Base-by-base conservation (phyloP, 805 yeast species). In the Osmozyma mogii region DNA sequence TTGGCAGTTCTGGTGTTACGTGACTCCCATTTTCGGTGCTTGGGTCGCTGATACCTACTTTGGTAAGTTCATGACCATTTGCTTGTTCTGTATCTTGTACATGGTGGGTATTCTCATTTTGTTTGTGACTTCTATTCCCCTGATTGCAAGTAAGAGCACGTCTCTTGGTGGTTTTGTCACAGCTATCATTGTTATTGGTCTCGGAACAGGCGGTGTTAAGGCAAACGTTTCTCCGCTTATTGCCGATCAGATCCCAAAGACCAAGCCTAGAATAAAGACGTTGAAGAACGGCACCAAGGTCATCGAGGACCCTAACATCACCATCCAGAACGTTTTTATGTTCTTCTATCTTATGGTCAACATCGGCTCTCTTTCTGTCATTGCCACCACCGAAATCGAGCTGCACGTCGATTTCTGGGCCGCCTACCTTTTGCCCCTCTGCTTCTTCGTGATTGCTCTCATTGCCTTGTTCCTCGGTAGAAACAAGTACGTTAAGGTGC, bases 1-100 rank as follows among this genome's bases (percentile, higher is more conserved):
- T 22, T 39, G 41, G 41, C 35, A 32, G 20, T 39, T 39, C 15
- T 39, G 41, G 43, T 30, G 41, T 25, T 39, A 29, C 25, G 8
- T 27, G 10, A 25, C 40, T 4, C 40, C 43, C 1, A 28, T 39
- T 9, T 7, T 39, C n/a, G 41, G 43, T 9, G 43, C 41, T 3
- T 34, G 40, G 37, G 9, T 26, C 11, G 29, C 29, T 12, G 29
- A 26, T 23, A 26, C 29, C 17, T 26, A 18, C 23, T 13, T 18
- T n/a, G 29, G 29, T 5, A 18, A 18, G 12, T 26, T 19, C 29
- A 18, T 13, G 10, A 17, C 29, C 17, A 18, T 26, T 12, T 18
- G 23, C 9, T 22, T 18, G 3, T 18, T 26, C 17, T 18, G 23
- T 11, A 23, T 16, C 17, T 8, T 26, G 9, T 26, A 26, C 23